Conservation (phyloP, 345 rosid genomes). For the Pugionium dolabratum region DNA sequence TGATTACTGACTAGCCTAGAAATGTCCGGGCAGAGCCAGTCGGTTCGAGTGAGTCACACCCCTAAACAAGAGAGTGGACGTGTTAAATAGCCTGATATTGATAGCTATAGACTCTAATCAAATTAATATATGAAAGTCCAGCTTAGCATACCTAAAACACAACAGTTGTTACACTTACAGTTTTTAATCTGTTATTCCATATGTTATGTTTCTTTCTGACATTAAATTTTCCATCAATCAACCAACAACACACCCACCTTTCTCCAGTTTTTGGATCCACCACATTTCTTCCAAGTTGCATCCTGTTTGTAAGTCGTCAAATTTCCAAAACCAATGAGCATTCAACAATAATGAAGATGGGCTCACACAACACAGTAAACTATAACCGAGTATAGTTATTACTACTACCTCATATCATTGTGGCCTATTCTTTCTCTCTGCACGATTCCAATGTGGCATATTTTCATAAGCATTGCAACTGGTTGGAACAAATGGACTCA, state of each 20-base stretch:
- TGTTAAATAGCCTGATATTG: neutral
- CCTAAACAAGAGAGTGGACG: conserved; percentile 25
- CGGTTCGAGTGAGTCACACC: neutral
- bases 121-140: neutral
- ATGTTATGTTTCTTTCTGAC: neutral
- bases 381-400: neutral
- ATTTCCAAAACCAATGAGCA: neutral
- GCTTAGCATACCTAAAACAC: conserved; percentile 1
- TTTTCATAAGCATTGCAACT: conserved; percentile 23
- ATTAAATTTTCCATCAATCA: neutral
- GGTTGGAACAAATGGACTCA: conserved; percentile 1
- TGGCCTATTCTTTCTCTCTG: neutral
- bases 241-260: neutral
- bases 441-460: neutral
- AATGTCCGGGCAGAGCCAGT: conserved; percentile 3
- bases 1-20: neutral
- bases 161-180: neutral
- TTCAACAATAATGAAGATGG: neutral
- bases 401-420: neutral
- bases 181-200: conserved; percentile 3
- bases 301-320: neutral
- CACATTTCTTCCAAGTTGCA: neutral
- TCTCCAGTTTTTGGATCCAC: conserved; percentile 1
- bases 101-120: neutral
- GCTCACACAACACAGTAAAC: neutral